Evolutionary conservation across 371 early-diverging fungal genomes (phyloP).

Genomic region (Amoeboaphelidium protococcarum): DNA sequence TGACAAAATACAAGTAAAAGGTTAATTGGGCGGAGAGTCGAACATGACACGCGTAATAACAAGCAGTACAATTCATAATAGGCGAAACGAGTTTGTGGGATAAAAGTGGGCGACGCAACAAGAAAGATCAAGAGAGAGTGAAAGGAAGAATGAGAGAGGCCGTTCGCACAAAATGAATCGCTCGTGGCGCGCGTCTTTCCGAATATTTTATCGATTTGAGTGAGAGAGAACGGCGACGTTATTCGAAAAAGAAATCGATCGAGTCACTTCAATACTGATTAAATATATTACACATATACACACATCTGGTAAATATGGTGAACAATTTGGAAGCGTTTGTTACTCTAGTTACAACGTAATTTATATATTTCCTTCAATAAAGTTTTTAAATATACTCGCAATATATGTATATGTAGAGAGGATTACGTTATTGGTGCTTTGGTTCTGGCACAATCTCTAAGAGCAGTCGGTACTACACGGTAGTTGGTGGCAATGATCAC

Average conservation of each 20-base stretch:
- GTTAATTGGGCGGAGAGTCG: too few species aligned
- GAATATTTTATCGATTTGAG: not conserved
- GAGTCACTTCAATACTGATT: not conserved
- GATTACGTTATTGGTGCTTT: constrained; percentile 58
- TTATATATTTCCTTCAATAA: not conserved
- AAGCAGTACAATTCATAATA: too few species aligned
- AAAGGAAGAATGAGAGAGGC: too few species aligned
- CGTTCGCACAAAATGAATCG: not conserved
- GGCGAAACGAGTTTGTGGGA: too few species aligned
- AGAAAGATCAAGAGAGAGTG: too few species aligned
- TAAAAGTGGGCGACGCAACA: too few species aligned
- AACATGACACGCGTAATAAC: too few species aligned
- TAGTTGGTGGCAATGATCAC: constrained; percentile 42
- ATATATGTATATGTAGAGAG: too few species aligned
- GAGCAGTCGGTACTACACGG: constrained; percentile 27
- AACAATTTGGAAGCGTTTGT: not conserved
- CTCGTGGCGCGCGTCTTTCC: not conserved
- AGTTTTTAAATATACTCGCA: not conserved
- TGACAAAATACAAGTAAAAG: too few species aligned
- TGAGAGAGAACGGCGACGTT: not conserved
- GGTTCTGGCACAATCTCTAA: constrained; percentile 44
- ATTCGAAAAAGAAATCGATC: not conserved
- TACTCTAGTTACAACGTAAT: not conserved
- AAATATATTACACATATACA: not conserved
- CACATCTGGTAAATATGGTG: not conserved